Base-by-base conservation (phyloP, 1,284 basidiomycete species). In the Ceratobasidium sp. region DNA sequence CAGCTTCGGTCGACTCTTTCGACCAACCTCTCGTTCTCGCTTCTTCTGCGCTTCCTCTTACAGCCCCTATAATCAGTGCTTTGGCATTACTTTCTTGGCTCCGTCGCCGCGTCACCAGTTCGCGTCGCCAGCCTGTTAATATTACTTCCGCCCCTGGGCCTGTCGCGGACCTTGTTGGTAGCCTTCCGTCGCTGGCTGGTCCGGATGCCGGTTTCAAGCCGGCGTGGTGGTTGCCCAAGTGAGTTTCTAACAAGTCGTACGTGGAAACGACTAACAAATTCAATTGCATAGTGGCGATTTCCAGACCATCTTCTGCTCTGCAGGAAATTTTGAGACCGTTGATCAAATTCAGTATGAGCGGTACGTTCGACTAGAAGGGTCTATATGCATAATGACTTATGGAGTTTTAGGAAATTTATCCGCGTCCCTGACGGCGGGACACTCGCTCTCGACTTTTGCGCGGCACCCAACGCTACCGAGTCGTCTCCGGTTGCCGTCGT, bases 341-440 rank as follows among this genome's bases (percentile, higher is more conserved):
- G 84, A 85, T 67, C 79, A 80, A n/a, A 82, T 86, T 50, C 78
- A 81, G 66, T 86, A 86, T 74, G 80, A 81, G 44, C 79, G 84
- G 82, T 83, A 69, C 53, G 81, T 36, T 8, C 48, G 24, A 27
- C 27, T 22, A 29, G 22, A 14, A 22, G 17, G 22, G 51, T 54
- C 14, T 33, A 63, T 41, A 29, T 51, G 48, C 77, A 77, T 75
- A 79, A 57, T 36, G n/a, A 45, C 29, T 59, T 47, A 33, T 19
- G 44, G n/a, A 2, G 22, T 17, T 53, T 29, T 27, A 83, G 84
- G 62, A 84, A 84, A 19, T 79, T 84, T 47, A 78, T 87, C 6
- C 79, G 83, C 5, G 77, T 86, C 1, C 84, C 84, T 1, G 86
- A 87, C 76, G 84, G 84, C 41, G 87, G 86, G 0, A 85, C 84